Conservation (phyloP, 371 early-diverging fungal genomes). For the Homolaphlyctis polyrhiza region DNA sequence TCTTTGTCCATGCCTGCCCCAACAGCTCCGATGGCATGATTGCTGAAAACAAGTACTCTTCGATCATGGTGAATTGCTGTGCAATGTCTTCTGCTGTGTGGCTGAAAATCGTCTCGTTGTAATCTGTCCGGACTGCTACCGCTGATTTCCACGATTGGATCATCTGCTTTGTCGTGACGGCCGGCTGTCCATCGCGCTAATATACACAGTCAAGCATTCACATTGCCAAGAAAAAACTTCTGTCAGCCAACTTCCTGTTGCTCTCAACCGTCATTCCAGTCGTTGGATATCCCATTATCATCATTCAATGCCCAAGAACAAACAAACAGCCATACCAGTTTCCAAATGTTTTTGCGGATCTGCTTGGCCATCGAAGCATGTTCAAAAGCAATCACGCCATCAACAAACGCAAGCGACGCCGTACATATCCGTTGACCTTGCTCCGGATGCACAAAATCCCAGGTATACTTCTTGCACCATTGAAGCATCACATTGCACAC, state of each 20-base stretch:
- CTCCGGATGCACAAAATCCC: conserved; percentile 18
- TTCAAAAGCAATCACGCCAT: conserved; percentile 22
- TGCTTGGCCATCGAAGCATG: conserved; percentile 24
- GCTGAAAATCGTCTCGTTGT: conserved; percentile 7
- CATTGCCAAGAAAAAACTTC: no score
- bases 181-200: not conserved
- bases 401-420: conserved; percentile 17
- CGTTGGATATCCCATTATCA: no score
- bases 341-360: conserved; percentile 23
- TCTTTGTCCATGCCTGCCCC: conserved; percentile 38
- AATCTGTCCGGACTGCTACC: not conserved
- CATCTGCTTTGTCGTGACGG: not conserved
- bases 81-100: conserved; percentile 44
- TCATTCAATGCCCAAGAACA: not conserved
- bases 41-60: conserved; percentile 46
- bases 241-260: no score
- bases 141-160: not conserved
- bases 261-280: no score
- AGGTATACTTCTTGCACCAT: conserved; percentile 31
- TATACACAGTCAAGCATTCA: no score
- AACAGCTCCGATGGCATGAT: conserved; percentile 60
- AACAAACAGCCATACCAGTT: conserved; percentile 13
- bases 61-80: conserved; percentile 61
- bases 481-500: conserved; percentile 32
- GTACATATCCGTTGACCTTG: conserved; percentile 9